These are phyloP conservation scores for Petasospora fabianii DNA, from an alignment of 1,139 yeast species.

Conservation along the genomic window DNA sequence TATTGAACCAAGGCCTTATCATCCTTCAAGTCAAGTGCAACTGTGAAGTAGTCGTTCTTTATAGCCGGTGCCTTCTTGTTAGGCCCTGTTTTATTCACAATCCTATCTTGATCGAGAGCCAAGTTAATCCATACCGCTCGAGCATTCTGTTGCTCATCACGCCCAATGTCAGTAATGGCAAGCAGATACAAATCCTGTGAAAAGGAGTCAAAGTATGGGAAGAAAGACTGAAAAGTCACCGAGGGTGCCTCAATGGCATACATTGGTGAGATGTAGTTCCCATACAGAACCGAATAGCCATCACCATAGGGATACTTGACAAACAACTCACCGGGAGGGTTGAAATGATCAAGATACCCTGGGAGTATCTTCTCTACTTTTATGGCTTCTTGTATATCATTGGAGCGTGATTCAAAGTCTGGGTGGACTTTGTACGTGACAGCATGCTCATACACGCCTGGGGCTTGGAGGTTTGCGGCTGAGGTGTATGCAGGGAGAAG, in stretches of 20 bases:
- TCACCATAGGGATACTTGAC: constrained; percentile 11
- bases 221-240: constrained; percentile 15
- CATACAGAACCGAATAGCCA: constrained; percentile 12
- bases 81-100: background rate
- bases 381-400: constrained; percentile 18
- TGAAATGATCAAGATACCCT: constrained; percentile 15
- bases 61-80: background rate
- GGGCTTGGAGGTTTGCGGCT: background rate
- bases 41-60: constrained; percentile 9
- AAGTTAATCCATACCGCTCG: constrained; percentile 24
- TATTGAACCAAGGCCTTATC: constrained; percentile 41
- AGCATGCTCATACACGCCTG: constrained; percentile 21
- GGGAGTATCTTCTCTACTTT: constrained; percentile 4
- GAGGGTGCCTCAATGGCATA: constrained; percentile 15
- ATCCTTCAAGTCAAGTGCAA: constrained; percentile 15
- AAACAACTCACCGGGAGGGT: constrained; percentile 18
- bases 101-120: constrained; percentile 8
- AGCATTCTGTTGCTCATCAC: constrained; percentile 12
- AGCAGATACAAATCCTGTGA: constrained; percentile 12
- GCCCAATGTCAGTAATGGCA: constrained; percentile 20
- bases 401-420: constrained; percentile 13
- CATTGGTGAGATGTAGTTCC: constrained; percentile 21
- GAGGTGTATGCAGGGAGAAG: background rate
- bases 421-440: constrained; percentile 15
- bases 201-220: constrained; percentile 10